Base-by-base conservation (phyloP, 2,329 filamentous ascomycete genomes). In the Alternaria sp. region DNA sequence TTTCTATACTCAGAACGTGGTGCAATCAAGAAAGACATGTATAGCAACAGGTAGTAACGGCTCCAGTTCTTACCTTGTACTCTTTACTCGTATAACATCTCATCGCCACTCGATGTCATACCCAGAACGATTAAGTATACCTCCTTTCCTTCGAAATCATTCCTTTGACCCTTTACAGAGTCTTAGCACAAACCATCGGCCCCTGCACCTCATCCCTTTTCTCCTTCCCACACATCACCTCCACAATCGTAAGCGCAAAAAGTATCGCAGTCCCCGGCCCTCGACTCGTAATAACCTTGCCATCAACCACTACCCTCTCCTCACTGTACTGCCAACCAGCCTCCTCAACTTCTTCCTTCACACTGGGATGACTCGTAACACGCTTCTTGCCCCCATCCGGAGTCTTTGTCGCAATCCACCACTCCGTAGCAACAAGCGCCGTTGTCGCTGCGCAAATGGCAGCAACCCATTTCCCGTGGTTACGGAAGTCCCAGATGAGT, bases 181-280 rank as follows among this genome's bases (percentile, higher is more conserved):
- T 72, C 54, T 72, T 65, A 30, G 74, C 71, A 43, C 83, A 75
- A 66, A 86, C 78, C 74, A 84, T 82, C 47, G 85, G 81, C 26
- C 82, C 81, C 26, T 85, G 79, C 50, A 85, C 81, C 9, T 83
- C 84, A 26, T 85, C 83, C 57, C 81, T 81, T 73, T 81, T 85
- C 78, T 82, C 82, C 59, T 76, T 79, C 21, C 82, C 81, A 40
- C 62, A 67, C 11, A 81, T 36, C 19, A 56, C 6, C 63, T 81
- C 80, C 2, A 81, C 79, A 61, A 81, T 79, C 6, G 73, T 77
- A n/a, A 81, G 68, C 9, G 78, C 68, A 54, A 80, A 82, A 10
- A 73, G 56, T 63, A 81, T 55, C 11, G 79, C 79, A 12, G 79
- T 81, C 2, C 80, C 80, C 7, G 80, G 79, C 44, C 79, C 80